Percentiles rank a stretch among this genome's conserved stretches.
phyloP scores from a whole-genome alignment of 2,329 filamentous ascomycete genomes.

The Aspergillus awamori region DNA sequence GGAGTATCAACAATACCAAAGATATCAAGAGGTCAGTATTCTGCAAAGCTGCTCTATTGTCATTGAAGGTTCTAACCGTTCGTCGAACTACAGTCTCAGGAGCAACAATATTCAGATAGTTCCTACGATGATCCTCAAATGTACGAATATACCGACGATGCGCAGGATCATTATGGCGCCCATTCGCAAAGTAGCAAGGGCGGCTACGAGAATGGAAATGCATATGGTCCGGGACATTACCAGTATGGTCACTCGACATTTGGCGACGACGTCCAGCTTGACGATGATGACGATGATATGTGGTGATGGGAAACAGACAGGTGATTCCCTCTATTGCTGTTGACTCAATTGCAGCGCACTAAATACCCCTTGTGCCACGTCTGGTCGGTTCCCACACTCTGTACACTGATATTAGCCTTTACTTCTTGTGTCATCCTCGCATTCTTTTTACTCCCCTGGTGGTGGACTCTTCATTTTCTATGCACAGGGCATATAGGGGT shows the following conservation, averaged over 20 bases:
- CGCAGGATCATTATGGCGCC: constrained; percentile 40
- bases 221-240: constrained; percentile 40
- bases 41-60: background rate
- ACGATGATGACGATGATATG: constrained; percentile 53
- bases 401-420: constrained; percentile 30
- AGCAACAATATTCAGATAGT: constrained; percentile 43
- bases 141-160: constrained; percentile 55
- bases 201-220: constrained; percentile 42
- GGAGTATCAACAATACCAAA: constrained; percentile 50
- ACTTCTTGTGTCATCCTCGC: constrained; percentile 3
- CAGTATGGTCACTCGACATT: constrained; percentile 46
- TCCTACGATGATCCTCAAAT: constrained; percentile 55
- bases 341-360: constrained; percentile 30
- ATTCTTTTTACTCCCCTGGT: constrained; percentile 4
- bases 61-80: background rate
- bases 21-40: constrained; percentile 49
- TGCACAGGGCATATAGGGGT: constrained; percentile 13
- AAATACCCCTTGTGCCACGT: constrained; percentile 37
- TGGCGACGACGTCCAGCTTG: constrained; percentile 46
- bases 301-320: constrained; percentile 44
- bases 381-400: constrained; percentile 30
- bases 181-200: constrained; percentile 42
- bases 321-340: constrained; percentile 27
- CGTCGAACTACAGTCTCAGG: constrained; percentile 24
- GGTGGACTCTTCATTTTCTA: constrained; percentile 1